Evolutionary conservation across 2,329 filamentous ascomycete species (phyloP), one percentile per base, ranked within the genome.

Genomic region (Penicillium sp.): DNA sequence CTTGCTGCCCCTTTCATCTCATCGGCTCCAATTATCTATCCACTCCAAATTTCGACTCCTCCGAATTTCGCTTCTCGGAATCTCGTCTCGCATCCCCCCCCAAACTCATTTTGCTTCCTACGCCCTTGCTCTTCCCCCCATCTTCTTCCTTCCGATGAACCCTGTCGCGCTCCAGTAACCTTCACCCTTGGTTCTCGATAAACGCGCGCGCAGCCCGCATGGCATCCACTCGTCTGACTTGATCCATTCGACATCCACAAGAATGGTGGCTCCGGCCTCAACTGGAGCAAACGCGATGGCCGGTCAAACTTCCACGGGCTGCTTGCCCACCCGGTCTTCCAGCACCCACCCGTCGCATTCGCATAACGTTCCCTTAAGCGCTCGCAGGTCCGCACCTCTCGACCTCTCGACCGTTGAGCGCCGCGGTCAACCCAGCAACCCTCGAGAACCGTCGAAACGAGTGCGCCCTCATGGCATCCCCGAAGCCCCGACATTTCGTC

Each of bases 381-480:
- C 83, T 66, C 81, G 85, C 60, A 79, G 83, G 63, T 83, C 85
- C 33, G 78, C 80, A 52, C 84, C 91, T 40, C 79, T 99, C 55
- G 92, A 97, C 66, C 77, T 97, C 62, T 85, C 85, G 44, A 96
- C 91, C 1, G 94, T 99, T 54, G 94, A 97, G 78, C 88, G 93
- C 67, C 87, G 91, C 72, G 92, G 91, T 46, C 89, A 94, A 63
- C 84, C 90, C 20, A 90, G 84, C 24, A 85, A 88, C 45, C 85
- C 85, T 61, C 85, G 88, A 65, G 90, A 96, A 68, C 82, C 86
- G 5, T 80, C 82, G n/a, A 90, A 90, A 71, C 86, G 87, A 69
- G 85, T 84, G 62, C 84, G 94, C 45, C 89, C 90, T 30, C 91
- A 96, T 73, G 91, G 87, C 36, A 81, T 99, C 34, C 83, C 89